Evolutionary conservation across 805 yeast genomes (phyloP).

Genomic region (Phaffomyces antillensis): DNA sequence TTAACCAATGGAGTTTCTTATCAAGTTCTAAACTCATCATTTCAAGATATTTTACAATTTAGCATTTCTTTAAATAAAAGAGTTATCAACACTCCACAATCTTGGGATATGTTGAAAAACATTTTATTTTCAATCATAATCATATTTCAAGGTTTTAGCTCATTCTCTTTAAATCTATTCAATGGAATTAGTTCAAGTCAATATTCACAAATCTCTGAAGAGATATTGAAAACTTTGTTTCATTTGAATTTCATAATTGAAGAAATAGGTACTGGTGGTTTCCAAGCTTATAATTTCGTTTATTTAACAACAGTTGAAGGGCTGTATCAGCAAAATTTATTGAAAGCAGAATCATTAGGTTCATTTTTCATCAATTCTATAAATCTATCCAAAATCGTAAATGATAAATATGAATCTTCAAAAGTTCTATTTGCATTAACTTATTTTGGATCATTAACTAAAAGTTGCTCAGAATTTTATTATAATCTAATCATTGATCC

Average conservation of each 20-base stretch:
- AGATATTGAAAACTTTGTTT: slow-evolving; percentile 35
- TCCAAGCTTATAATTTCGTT: slow-evolving; percentile 55
- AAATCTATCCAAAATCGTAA: slow-evolving; percentile 12
- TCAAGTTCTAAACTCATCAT: slow-evolving; percentile 10
- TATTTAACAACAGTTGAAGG: slow-evolving; percentile 42
- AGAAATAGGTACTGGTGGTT: slow-evolving; percentile 57
- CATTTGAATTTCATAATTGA: slow-evolving; percentile 41
- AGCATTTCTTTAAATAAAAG: slow-evolving; percentile 5
- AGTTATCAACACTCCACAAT: slow-evolving; percentile 8
- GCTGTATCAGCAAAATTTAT: slow-evolving; percentile 24
- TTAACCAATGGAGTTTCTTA: slow-evolving; percentile 19
- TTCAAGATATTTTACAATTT: slow-evolving; percentile 13
- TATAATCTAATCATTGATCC: slow-evolving; percentile 28
- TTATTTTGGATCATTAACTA: slow-evolving; percentile 26
- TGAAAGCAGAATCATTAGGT: slow-evolving; percentile 24
- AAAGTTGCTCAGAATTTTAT: slow-evolving; percentile 27
- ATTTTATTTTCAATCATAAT: slow-evolving; percentile 42
- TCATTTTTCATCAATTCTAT: slow-evolving; percentile 23
- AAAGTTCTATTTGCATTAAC: slow-evolving; percentile 24
- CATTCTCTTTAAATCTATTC: slow-evolving; percentile 29
- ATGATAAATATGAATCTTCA: slow-evolving; percentile 22
- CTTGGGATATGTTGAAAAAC: slow-evolving; percentile 34
- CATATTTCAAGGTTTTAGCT: slow-evolving; percentile 42
- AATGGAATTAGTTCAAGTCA: slow-evolving; percentile 12
- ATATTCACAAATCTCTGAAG: slow-evolving; percentile 19